phyloP scores from a whole-genome alignment of 352 stramenopile genomes.

The Thalassiosira mediterranea region DNA sequence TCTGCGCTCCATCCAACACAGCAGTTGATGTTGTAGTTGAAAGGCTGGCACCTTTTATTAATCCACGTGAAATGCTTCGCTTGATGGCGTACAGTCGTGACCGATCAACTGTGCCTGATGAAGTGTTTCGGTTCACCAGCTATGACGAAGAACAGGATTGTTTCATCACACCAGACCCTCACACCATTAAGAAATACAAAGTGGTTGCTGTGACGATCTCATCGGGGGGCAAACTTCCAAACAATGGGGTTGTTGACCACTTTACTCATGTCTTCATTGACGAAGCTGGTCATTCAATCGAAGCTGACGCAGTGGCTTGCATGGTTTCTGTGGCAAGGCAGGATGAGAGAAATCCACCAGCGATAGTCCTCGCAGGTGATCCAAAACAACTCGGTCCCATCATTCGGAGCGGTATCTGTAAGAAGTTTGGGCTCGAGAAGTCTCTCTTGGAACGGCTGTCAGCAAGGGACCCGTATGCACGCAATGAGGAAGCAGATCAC shows the following conservation, averaged over 20 bases:
- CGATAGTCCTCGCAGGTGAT: slow-evolving; percentile 81
- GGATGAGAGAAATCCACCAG: slow-evolving; percentile 3
- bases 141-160: slow-evolving; percentile 33
- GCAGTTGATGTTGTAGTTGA: slow-evolving; percentile 66
- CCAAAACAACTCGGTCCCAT: slow-evolving; percentile 82
- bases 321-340: slow-evolving; percentile 25
- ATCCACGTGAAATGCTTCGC: slow-evolving; percentile 51
- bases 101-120: slow-evolving; percentile 29
- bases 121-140: slow-evolving; percentile 37
- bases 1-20: slow-evolving; percentile 64
- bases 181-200: slow-evolving; percentile 31
- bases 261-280: slow-evolving; percentile 79
- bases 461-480: slow-evolving; percentile 34
- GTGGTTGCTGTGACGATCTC: slow-evolving; percentile 57
- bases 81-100: slow-evolving; percentile 58
- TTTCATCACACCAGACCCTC: slow-evolving; percentile 24
- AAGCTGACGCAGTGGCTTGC: slow-evolving; percentile 62
- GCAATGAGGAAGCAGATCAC: slow-evolving; percentile 17
- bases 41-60: slow-evolving; percentile 46
- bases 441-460: slow-evolving; percentile 77
- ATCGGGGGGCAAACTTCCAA: slow-evolving; percentile 45
- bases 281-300: slow-evolving; percentile 78
- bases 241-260: slow-evolving; percentile 44
- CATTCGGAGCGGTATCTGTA: slow-evolving; percentile 56
- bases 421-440: slow-evolving; percentile 60